Evolutionary conservation across 331 rosid genomes (phyloP), one percentile per base, ranked within the genome.

Genomic region (Erythrophleum ivorense): DNA sequence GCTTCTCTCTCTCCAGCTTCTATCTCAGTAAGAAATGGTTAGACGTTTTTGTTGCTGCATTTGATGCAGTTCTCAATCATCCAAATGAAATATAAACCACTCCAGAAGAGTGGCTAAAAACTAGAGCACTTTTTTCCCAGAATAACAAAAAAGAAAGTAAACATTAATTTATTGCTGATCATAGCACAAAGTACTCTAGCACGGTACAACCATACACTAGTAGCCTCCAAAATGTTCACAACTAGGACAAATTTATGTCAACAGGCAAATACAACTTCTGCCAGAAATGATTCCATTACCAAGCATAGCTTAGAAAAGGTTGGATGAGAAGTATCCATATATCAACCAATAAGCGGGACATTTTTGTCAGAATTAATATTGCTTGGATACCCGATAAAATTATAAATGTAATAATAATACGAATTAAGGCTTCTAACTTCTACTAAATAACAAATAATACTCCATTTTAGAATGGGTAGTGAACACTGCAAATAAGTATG

Each of bases 51-150:
- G 1, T 11, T 8, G 15, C 15, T 66, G 50, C 12, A 66, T 9
- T 66, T 66, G 31, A 31, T 31, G 68, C 70, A 3, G 45, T 64
- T 11, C 74, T 18, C 53, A 50, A 60, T 60, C 75, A 13, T 50
- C 82, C 60, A 60, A 49, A 36, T 24, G 73, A 64, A 34, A 77
- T 59, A 34, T 33, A 48, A 66, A 55, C 76, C 71, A 65, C 60
- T 66, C 29, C 59, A 53, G 58, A 57, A 40, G 45, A 55, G 14
- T 41, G 57, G 68, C 7, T 63, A 31, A 74, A 49, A 49, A 50
- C 8, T 21, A 29, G 10, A 62, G 49, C 78, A 50, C 33, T 18
- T 31, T 40, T 40, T n/a, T 3, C 31, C 68, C 34, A 77, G n/a
- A 70, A 50, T 33, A 3, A 13, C 18, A 40, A 66, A 38, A 36